Evolutionary conservation across 257 asterid genomes (phyloP).

Genomic region (Capsicum pubescens): DNA sequence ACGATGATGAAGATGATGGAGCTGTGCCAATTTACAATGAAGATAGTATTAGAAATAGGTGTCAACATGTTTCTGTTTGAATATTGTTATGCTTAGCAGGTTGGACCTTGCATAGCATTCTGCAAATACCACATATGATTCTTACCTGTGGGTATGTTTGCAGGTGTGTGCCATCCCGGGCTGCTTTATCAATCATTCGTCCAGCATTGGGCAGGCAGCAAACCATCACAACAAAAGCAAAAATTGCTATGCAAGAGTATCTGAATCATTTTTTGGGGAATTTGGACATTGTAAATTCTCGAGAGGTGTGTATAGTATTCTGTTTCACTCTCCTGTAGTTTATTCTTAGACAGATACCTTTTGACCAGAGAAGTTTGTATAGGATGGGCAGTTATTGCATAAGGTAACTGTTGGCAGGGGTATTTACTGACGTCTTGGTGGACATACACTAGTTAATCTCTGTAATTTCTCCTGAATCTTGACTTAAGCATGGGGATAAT

Average conservation of each 20-base stretch:
- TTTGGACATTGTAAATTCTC: constrained; percentile 79
- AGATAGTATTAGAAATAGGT: constrained; percentile 71
- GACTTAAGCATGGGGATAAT: constrained; percentile 12
- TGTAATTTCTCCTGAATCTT: background rate
- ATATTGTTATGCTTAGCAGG: constrained; percentile 25
- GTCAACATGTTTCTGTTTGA: constrained; percentile 27
- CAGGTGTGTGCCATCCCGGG: constrained; percentile 86
- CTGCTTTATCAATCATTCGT: constrained; percentile 85
- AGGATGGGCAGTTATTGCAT: constrained; percentile 8
- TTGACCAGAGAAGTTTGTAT: background rate
- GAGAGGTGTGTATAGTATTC: constrained; percentile 66
- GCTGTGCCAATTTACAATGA: constrained; percentile 66
- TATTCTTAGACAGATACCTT: background rate
- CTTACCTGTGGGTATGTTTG: constrained; percentile 30
- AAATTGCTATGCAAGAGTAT: constrained; percentile 93
- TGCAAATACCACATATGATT: background rate
- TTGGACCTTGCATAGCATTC: constrained; percentile 5
- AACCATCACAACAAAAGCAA: constrained; percentile 72
- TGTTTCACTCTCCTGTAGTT: constrained; percentile 17
- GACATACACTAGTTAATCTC: constrained; percentile 8
- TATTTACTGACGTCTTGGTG: background rate
- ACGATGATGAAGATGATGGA: constrained; percentile 89
- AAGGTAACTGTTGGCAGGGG: background rate
- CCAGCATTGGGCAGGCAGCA: constrained; percentile 84
- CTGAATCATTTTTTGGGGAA: constrained; percentile 88